Percentiles rank a stretch among this genome's conserved stretches.
phyloP scores from a whole-genome alignment of 176 grass and related monocot species.

The Triticum monococcum region DNA sequence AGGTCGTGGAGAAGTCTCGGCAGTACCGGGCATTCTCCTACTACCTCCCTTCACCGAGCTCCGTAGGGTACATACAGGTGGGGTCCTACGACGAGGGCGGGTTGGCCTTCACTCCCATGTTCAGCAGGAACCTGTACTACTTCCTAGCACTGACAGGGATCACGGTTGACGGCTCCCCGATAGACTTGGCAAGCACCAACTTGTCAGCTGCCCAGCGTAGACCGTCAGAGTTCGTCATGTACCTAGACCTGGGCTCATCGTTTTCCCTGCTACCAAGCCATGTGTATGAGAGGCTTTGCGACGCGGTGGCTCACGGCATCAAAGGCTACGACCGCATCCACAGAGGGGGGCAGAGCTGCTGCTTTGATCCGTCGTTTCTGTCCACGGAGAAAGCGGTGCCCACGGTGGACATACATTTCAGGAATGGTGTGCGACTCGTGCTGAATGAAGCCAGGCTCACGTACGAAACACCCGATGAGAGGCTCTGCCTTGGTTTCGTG shows the following conservation, averaged over 20 bases:
- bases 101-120: not conserved
- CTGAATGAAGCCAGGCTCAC: too few species aligned
- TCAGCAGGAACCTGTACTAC: not conserved
- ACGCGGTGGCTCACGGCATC: not conserved
- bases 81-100: not conserved
- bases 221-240: not conserved
- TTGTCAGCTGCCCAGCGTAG: not conserved
- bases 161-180: not conserved
- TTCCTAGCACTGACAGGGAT: not conserved
- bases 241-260: not conserved
- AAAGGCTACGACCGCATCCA: not conserved
- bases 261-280: not conserved
- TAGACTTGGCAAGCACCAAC: not conserved
- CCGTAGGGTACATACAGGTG: not conserved
- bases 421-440: too few species aligned
- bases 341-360: not conserved
- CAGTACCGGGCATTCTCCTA: not conserved
- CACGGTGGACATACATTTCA: too few species aligned
- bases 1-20: not conserved
- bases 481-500: too few species aligned
- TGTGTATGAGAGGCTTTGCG: not conserved
- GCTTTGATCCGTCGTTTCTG: not conserved
- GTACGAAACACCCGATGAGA: too few species aligned
- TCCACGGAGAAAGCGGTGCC: not conserved
- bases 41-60: conserved; percentile 1